A percentile compares a stretch with the other conserved stretches of the same genome.
Conservation (phyloP, 1,139 yeast genomes). For the Pichia sp. region DNA sequence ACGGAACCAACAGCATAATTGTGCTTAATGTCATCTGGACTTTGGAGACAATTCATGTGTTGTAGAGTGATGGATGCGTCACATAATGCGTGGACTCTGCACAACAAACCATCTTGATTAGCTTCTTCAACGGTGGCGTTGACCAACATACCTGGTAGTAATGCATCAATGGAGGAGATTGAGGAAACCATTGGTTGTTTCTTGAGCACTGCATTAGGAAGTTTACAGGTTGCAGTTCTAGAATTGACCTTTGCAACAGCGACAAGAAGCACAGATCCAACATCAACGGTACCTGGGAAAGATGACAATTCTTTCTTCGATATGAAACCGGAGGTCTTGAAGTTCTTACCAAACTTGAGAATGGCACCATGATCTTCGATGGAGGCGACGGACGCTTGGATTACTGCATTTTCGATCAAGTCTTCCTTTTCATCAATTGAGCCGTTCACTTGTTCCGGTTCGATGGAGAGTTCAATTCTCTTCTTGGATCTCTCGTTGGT, state of each 20-base stretch:
- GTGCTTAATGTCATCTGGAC: slow-evolving; percentile 45
- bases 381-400: slow-evolving; percentile 74
- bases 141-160: slow-evolving; percentile 78
- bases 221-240: slow-evolving; percentile 56
- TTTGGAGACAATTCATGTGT: slow-evolving; percentile 44
- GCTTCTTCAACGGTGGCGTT: slow-evolving; percentile 65
- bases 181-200: slow-evolving; percentile 41
- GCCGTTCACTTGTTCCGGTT: slow-evolving; percentile 66
- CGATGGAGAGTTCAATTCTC: slow-evolving; percentile 66
- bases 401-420: slow-evolving; percentile 38
- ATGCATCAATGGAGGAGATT: slow-evolving; percentile 66
- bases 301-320: slow-evolving; percentile 54
- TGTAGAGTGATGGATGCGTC: slow-evolving; percentile 65
- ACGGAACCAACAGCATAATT: slow-evolving; percentile 60
- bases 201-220: slow-evolving; percentile 32
- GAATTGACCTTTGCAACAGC: slow-evolving; percentile 41
- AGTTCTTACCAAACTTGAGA: slow-evolving; percentile 56
- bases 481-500: slow-evolving; percentile 36
- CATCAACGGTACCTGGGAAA: slow-evolving; percentile 21
- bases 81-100: slow-evolving; percentile 66
- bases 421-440: slow-evolving; percentile 57
- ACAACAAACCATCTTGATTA: slow-evolving; percentile 47
- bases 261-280: slow-evolving; percentile 46
- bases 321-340: slow-evolving; percentile 57
- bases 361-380: slow-evolving; percentile 90